Evolutionary conservation across 2,329 filamentous ascomycete species (phyloP), one percentile per base, ranked within the genome.

Genomic region (Amauroascus verrucosus): DNA sequence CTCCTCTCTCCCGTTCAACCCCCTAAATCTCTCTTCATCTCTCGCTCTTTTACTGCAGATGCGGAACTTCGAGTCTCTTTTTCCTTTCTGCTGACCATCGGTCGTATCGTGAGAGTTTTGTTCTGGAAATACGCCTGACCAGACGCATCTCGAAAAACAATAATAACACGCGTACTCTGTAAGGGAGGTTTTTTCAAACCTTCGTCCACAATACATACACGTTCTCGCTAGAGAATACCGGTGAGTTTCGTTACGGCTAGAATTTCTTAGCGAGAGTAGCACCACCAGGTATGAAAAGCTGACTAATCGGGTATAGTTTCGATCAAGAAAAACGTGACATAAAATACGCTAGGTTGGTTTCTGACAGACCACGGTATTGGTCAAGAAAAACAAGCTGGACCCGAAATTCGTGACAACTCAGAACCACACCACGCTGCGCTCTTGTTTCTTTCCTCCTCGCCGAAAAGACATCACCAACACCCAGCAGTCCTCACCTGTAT

Each of bases 321-420:
- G 14, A 37, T 48, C 44, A 53, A 16, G 33, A 38, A 38, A 43
- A 51, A 38, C 54, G 51, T 56, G 54, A 55, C 54, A 50, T 40
- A 52, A 55, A 55, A 56, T 56, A 54, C 54, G 49, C 53, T 28
- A 52, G 20, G 43, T 30, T 33, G 13, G 45, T 52, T 55, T 55
- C 53, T 57, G 44, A 55, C 55, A 55, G 53, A 53, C 51, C 48
- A 51, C 41, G 26, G 41, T 55, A 50, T 55, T 46, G 47, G 46
- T 38, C 47, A 38, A 55, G 53, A 50, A 50, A 54, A 50, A 49
- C 47, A 55, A 48, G 51, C 45, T 38, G 45, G 47, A 47, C 40
- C 53, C 35, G 50, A 53, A 50, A 45, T 52, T 37, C 18, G 53
- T 50, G 53, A 55, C 54, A 48, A 46, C 48, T 48, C 43, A 55